Conservation (phyloP, 495 filamentous ascomycete species). For the Hypoxylon fragiforme region DNA sequence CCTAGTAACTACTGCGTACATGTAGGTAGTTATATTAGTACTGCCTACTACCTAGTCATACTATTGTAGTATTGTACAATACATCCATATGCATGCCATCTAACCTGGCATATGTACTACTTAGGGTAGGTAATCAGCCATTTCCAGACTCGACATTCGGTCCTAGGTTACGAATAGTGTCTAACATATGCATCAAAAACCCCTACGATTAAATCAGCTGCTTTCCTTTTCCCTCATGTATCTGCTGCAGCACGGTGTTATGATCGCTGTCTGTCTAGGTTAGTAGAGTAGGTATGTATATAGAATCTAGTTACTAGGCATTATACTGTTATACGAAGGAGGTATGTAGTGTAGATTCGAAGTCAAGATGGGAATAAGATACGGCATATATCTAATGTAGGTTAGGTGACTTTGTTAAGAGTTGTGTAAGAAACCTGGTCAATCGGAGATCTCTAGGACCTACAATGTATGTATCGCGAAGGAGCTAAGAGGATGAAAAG, state of each 20-base stretch:
- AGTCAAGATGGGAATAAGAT: no score
- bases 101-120: no score
- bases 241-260: not conserved
- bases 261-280: not conserved
- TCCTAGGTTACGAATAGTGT: no score
- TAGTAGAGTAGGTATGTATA: not conserved
- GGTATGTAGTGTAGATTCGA: no score
- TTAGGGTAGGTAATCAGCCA: no score
- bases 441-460: not conserved
- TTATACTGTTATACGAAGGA: not conserved
- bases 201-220: not conserved
- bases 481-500: not conserved
- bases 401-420: not conserved
- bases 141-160: no score
- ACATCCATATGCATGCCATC: no score
- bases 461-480: not conserved
- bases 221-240: not conserved
- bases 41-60: no score
- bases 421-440: not conserved
- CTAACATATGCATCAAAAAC: not conserved
- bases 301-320: not conserved
- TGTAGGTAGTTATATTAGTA: no score
- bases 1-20: no score
- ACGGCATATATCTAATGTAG: no score
- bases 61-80: no score